Evolutionary conservation across 2,329 filamentous ascomycete species (phyloP).

Genomic region (Nigrospora osmanthi): DNA sequence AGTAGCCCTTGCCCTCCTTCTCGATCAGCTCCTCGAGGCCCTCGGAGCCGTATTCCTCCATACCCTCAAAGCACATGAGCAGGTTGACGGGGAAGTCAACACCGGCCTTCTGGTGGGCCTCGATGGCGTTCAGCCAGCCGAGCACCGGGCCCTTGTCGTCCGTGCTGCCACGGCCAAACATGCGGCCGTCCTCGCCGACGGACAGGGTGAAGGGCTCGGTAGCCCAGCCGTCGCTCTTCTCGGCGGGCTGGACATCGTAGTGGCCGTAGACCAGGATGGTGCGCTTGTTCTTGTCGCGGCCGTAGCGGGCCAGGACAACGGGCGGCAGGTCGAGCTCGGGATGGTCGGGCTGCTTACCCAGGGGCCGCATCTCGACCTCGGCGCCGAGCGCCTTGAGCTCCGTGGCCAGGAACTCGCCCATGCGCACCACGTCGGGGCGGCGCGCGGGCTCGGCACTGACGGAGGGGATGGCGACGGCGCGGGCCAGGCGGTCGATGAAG

Average conservation of each 20-base stretch:
- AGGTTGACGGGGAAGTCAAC: constrained; percentile 95
- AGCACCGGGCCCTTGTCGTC: constrained; percentile 98
- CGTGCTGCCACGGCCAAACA: constrained; percentile 92
- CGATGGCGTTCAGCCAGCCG: constrained; percentile 96
- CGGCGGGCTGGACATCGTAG: constrained; percentile 95
- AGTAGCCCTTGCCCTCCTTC: constrained; percentile 85
- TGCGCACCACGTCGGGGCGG: constrained; percentile 87
- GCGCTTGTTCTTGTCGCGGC: constrained; percentile 83
- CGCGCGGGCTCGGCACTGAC: constrained; percentile 84
- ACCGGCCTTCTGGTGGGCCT: constrained; percentile 92
- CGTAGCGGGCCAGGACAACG: constrained; percentile 86
- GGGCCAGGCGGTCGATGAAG: constrained; percentile 84
- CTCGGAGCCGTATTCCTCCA: constrained; percentile 98
- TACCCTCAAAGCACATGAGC: constrained; percentile 98
- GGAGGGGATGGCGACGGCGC: constrained; percentile 94
- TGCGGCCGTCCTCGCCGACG: constrained; percentile 83
- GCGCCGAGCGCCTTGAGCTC: constrained; percentile 82
- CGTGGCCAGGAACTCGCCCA: constrained; percentile 83
- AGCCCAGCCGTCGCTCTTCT: constrained; percentile 89
- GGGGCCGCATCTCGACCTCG: constrained; percentile 73
- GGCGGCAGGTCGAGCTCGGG: constrained; percentile 88
- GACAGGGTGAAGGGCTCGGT: constrained; percentile 89
- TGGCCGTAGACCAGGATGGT: constrained; percentile 97
- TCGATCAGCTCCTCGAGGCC: constrained; percentile 92
- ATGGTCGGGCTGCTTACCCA: constrained; percentile 88